Conservation (phyloP, 2,329 filamentous ascomycete species). For the Colletotrichum scovillei region DNA sequence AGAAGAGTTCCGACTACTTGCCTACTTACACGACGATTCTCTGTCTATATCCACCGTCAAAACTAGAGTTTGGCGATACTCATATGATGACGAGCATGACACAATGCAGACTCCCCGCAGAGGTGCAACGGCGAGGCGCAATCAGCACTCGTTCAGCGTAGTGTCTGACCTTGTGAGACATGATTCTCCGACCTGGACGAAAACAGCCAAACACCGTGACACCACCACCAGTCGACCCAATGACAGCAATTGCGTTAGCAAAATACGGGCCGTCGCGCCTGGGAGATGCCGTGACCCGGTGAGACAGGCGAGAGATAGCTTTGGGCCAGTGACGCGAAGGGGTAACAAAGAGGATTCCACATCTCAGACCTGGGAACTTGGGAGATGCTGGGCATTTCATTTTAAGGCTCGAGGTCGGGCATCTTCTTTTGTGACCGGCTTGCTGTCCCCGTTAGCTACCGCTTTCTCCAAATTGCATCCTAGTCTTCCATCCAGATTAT, state of each 20-base stretch:
- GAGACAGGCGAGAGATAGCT: constrained; percentile 11
- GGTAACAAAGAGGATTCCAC: constrained; percentile 4
- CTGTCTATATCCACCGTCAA: background rate
- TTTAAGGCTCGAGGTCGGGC: background rate
- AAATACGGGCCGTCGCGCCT: constrained; percentile 31
- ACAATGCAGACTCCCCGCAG: background rate
- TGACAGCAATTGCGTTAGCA: constrained; percentile 3
- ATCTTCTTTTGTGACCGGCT: background rate
- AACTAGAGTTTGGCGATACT: background rate
- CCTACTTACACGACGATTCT: background rate
- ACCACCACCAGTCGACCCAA: background rate
- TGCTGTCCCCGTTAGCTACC: background rate
- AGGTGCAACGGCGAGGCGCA: background rate
- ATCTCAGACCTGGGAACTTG: background rate
- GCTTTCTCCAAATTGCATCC: background rate
- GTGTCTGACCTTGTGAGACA: constrained; percentile 20
- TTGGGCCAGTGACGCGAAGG: constrained; percentile 17
- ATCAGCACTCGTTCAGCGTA: background rate
- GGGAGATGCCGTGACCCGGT: constrained; percentile 15
- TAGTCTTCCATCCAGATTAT: background rate
- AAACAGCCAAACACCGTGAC: background rate
- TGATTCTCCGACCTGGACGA: constrained; percentile 9
- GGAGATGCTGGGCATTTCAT: background rate
- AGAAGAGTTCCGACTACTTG: background rate
- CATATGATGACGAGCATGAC: background rate